phyloP scores from a whole-genome alignment of 768 basidiomycete genomes.

The Tricholoma saponaceum region DNA sequence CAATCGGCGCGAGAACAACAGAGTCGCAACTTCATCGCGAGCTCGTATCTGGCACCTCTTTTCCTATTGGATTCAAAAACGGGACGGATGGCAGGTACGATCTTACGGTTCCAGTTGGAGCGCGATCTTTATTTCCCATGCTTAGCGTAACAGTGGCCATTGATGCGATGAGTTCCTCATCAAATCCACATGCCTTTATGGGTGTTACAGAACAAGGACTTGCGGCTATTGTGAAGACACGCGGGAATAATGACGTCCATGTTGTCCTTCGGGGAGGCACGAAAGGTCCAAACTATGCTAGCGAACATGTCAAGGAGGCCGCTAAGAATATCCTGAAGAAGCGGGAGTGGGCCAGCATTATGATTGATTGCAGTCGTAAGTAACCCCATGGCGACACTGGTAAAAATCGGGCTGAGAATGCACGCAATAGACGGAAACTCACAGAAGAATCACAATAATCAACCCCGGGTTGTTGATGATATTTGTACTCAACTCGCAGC shows the following conservation, averaged over 20 bases:
- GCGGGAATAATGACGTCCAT: conserved; percentile 84
- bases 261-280: conserved; percentile 94
- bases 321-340: conserved; percentile 62
- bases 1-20: conserved; percentile 96
- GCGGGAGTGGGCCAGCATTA: conserved; percentile 62
- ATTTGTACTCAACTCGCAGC: conserved; percentile 71
- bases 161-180: conserved; percentile 92
- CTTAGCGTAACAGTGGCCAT: conserved; percentile 81
- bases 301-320: conserved; percentile 67
- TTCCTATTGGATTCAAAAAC: conserved; percentile 99
- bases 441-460: conserved; percentile 90
- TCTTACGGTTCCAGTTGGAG: conserved; percentile 1
- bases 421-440: conserved; percentile 80
- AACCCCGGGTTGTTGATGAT: conserved; percentile 72
- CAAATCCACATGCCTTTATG: conserved; percentile 95
- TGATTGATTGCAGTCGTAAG: conserved; percentile 85
- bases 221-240: conserved; percentile 92
- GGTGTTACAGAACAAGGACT: conserved; percentile 85
- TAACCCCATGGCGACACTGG: conserved; percentile 8
- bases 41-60: conserved; percentile 92
- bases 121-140: conserved; percentile 1
- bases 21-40: conserved; percentile 97
- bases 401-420: not conserved
- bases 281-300: conserved; percentile 84
- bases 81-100: conserved; percentile 87